Evolutionary conservation across 148 eudicot species (phyloP).

Genomic region (Suaeda aralocaspica): DNA sequence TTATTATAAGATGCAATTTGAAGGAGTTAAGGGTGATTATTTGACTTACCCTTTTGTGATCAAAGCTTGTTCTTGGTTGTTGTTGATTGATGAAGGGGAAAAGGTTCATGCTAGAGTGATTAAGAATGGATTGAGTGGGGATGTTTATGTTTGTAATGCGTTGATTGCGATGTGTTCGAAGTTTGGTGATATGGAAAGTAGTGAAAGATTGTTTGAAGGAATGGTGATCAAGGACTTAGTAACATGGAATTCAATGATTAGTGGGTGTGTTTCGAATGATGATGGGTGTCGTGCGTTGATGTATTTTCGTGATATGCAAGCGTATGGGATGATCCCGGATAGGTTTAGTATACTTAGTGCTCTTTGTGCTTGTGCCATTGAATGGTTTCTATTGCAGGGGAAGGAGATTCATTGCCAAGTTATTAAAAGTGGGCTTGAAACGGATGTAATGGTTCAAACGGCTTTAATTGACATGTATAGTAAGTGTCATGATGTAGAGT

Average conservation of each 20-base stretch:
- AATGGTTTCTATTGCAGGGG: conserved; percentile 36
- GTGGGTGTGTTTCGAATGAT: conserved; percentile 54
- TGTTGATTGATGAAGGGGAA: conserved; percentile 39
- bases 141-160: conserved; percentile 51
- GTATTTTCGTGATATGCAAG: conserved; percentile 44
- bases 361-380: conserved; percentile 56
- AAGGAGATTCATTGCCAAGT: conserved; percentile 60
- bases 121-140: conserved; percentile 51
- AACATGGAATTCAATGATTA: conserved; percentile 76
- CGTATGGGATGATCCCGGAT: conserved; percentile 36
- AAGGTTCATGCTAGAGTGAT: conserved; percentile 52
- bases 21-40: conserved; percentile 48
- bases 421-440: conserved; percentile 38
- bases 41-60: conserved; percentile 76
- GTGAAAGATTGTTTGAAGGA: conserved; percentile 49
- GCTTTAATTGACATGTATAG: conserved; percentile 70
- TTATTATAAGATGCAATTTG: conserved; percentile 46
- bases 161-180: conserved; percentile 63
- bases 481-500: conserved; percentile 47
- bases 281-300: conserved; percentile 43
- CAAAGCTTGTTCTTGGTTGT: conserved; percentile 57
- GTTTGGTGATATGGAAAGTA: conserved; percentile 37
- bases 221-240: conserved; percentile 58
- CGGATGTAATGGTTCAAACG: conserved; percentile 54
- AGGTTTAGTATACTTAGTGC: conserved; percentile 50